A percentile compares a stretch with the other conserved stretches of the same genome.
phyloP scores from a whole-genome alignment of 208 protist genomes.

The Trypanosoma rangeli region DNA sequence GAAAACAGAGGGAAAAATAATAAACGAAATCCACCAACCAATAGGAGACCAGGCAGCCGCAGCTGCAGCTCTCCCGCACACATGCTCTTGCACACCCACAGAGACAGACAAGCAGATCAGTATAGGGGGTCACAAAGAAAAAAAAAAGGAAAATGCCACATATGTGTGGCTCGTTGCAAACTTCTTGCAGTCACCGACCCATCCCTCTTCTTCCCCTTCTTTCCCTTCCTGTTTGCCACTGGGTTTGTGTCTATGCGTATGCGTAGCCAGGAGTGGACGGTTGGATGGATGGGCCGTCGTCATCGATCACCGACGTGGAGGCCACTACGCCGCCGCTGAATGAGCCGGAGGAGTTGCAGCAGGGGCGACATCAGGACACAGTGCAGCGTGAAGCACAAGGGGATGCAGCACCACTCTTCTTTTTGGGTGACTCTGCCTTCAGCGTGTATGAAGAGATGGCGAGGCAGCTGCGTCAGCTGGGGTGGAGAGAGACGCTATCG shows the following conservation, averaged over 20 bases:
- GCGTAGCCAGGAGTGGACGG: neutral
- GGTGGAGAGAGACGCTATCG: conserved; percentile 46
- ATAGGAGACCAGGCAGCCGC: no score
- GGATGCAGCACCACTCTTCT: conserved; percentile 25
- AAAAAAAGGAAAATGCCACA: no score
- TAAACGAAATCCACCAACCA: no score
- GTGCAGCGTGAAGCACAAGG: neutral
- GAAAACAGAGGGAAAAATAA: no score
- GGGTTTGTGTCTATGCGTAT: conserved; percentile 2
- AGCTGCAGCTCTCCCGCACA: no score
- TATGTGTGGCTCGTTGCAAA: no score
- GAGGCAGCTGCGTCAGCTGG: conserved; percentile 50
- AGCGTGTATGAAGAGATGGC: conserved; percentile 87
- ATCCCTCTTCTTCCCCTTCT: neutral
- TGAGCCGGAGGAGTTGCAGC: neutral
- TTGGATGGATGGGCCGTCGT: conserved; percentile 1
- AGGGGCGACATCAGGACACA: neutral
- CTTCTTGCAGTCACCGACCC: no score
- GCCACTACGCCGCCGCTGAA: neutral
- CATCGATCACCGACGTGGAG: neutral
- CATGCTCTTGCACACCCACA: no score
- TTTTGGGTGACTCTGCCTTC: conserved; percentile 65
- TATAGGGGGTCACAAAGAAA: no score
- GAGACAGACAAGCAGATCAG: no score
- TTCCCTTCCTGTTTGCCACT: neutral